A percentile compares a stretch with the other conserved stretches of the same genome.
phyloP scores from a whole-genome alignment of 345 rosid genomes.

The Lumnitzera littorea region DNA sequence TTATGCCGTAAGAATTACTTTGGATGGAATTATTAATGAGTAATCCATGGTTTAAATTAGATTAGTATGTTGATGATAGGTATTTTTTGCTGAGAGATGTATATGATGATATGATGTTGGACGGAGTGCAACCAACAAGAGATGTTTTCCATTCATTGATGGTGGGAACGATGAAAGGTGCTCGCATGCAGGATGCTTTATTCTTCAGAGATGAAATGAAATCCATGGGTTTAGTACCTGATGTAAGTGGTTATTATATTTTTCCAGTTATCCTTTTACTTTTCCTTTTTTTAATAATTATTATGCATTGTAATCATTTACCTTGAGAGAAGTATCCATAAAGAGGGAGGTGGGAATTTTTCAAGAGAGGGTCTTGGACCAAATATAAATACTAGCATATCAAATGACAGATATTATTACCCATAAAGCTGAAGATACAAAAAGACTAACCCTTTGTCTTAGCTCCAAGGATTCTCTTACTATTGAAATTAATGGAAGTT shows the following conservation, averaged over 20 bases:
- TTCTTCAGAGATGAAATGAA: slow-evolving; percentile 88
- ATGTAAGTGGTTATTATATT: slow-evolving; percentile 32
- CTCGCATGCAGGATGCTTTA: slow-evolving; percentile 76
- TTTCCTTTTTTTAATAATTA: background rate
- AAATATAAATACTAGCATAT: too few species aligned
- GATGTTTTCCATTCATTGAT: slow-evolving; percentile 73
- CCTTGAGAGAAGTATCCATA: background rate
- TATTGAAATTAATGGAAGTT: too few species aligned
- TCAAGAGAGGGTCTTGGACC: too few species aligned
- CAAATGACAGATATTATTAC: too few species aligned
- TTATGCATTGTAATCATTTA: background rate
- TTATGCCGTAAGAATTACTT: background rate
- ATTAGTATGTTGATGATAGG: slow-evolving; percentile 22
- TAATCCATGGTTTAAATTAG: background rate
- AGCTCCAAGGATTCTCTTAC: too few species aligned
- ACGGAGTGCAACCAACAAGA: slow-evolving; percentile 81
- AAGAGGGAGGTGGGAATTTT: too few species aligned
- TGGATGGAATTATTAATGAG: background rate
- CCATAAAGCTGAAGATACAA: too few species aligned
- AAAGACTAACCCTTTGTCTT: too few species aligned
- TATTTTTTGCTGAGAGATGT: slow-evolving; percentile 65
- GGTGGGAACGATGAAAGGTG: slow-evolving; percentile 81
- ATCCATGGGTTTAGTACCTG: slow-evolving; percentile 82
- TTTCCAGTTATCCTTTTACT: background rate
- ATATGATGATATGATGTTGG: slow-evolving; percentile 86